These are phyloP conservation scores for Drechslerella dactyloides DNA, from an alignment of 2,329 filamentous ascomycete species.

Conservation along the genomic window DNA sequence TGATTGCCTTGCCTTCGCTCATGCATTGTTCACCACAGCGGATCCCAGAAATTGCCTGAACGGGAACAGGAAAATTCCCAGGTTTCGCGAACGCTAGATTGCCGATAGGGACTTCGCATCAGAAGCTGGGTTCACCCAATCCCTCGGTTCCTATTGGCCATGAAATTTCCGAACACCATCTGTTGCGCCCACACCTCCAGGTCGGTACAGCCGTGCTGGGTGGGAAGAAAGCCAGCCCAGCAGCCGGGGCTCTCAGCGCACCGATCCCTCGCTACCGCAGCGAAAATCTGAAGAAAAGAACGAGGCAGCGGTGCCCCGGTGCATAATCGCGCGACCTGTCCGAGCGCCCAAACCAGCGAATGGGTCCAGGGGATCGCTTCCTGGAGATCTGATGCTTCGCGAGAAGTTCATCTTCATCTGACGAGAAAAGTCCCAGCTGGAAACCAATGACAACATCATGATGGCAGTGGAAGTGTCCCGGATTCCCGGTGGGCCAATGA, in stretches of 20 bases:
- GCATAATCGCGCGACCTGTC: background rate
- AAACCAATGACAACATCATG: constrained; percentile 6
- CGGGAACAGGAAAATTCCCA: constrained; percentile 43
- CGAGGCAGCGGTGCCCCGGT: background rate
- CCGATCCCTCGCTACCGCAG: constrained; percentile 34
- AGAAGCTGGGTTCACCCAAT: constrained; percentile 49
- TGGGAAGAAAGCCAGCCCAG: background rate
- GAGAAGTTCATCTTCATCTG: background rate
- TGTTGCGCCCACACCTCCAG: background rate
- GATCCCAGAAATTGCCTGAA: constrained; percentile 44
- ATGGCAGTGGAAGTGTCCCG: constrained; percentile 15
- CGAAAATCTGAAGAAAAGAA: constrained; percentile 3
- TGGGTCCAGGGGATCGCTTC: constrained; percentile 4
- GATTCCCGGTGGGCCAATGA: constrained; percentile 33
- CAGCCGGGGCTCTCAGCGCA: constrained; percentile 21
- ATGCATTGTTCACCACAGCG: constrained; percentile 45
- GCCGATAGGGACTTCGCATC: constrained; percentile 50
- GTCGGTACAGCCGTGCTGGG: background rate
- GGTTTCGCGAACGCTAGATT: constrained; percentile 51
- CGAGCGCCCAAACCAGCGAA: constrained; percentile 3
- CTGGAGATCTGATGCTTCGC: constrained; percentile 1
- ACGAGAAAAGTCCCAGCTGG: background rate
- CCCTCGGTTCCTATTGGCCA: constrained; percentile 50
- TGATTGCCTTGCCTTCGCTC: constrained; percentile 15
- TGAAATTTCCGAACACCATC: constrained; percentile 46